phyloP scores from a whole-genome alignment of 208 protist genomes.

The Trichomonas gallinae region DNA sequence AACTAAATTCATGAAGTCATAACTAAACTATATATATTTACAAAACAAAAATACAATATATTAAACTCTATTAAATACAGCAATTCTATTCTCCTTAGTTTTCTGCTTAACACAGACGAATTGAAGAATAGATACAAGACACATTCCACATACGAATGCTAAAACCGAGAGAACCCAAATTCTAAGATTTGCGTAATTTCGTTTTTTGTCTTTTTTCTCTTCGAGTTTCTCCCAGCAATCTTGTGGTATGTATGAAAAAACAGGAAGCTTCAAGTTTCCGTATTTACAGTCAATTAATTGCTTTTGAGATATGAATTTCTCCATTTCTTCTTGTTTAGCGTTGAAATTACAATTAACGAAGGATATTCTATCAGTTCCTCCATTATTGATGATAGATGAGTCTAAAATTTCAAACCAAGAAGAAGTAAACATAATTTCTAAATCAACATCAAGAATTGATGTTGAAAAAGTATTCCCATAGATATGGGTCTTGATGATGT shows the following conservation, averaged over 20 bases:
- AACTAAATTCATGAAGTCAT: too few relatives aligned
- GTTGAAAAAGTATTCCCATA: too few relatives aligned
- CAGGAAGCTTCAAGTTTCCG: background rate
- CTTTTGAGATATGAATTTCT: background rate
- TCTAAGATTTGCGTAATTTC: background rate
- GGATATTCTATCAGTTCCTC: background rate
- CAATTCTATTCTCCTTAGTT: background rate
- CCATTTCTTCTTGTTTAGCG: background rate
- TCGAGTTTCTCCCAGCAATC: background rate
- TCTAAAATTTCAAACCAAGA: background rate
- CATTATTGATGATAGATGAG: background rate
- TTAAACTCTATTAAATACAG: background rate
- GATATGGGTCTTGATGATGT: too few relatives aligned
- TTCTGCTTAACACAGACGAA: background rate
- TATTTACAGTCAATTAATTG: background rate
- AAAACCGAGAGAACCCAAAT: background rate
- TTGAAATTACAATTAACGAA: background rate
- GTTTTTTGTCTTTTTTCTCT: background rate
- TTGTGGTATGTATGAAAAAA: background rate
- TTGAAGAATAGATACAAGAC: background rate
- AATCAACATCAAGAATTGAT: too few relatives aligned
- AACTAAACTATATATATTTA: background rate
- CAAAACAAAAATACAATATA: background rate
- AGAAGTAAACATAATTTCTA: background rate
- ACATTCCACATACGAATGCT: background rate